These are phyloP conservation scores for Pyrenochaeta sp. DNA, from an alignment of 2,329 filamentous ascomycete genomes.

Conservation along the genomic window DNA sequence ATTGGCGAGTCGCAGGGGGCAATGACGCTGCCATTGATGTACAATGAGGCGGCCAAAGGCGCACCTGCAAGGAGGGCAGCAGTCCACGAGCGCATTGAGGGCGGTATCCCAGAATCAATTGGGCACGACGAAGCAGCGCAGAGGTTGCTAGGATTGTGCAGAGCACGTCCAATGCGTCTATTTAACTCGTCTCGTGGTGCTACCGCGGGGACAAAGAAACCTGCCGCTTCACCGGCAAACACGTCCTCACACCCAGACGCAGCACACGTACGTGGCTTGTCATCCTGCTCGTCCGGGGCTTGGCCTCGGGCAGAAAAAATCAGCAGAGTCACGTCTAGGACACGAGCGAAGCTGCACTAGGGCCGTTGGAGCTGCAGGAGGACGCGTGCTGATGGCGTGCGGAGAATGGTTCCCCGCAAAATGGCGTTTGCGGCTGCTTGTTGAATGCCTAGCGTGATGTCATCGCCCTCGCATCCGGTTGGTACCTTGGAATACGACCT, in stretches of 20 bases:
- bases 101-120: conserved; percentile 9
- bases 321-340: background rate
- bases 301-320: conserved; percentile 10
- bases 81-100: conserved; percentile 19
- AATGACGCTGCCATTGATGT: conserved; percentile 66
- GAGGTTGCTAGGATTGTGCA: background rate
- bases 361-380: background rate
- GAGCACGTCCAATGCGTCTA: background rate
- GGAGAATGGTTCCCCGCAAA: conserved; percentile 24
- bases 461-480: conserved; percentile 21
- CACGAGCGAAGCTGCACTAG: background rate
- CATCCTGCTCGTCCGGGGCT: conserved; percentile 1
- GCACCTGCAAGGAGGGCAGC: conserved; percentile 22
- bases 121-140: conserved; percentile 6
- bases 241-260: background rate
- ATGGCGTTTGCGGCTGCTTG: conserved; percentile 16
- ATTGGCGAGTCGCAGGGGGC: conserved; percentile 73
- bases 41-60: conserved; percentile 56
- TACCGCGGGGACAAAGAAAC: conserved; percentile 21
- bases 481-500: background rate
- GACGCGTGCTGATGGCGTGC: conserved; percentile 4
- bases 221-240: conserved; percentile 11
- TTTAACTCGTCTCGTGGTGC: conserved; percentile 10
- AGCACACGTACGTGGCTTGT: conserved; percentile 32
- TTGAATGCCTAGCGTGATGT: conserved; percentile 25